These are phyloP conservation scores for barrel medic (Medicago truncatula) DNA, from an alignment of 306 rosid species.

Conservation along the genomic window DNA sequence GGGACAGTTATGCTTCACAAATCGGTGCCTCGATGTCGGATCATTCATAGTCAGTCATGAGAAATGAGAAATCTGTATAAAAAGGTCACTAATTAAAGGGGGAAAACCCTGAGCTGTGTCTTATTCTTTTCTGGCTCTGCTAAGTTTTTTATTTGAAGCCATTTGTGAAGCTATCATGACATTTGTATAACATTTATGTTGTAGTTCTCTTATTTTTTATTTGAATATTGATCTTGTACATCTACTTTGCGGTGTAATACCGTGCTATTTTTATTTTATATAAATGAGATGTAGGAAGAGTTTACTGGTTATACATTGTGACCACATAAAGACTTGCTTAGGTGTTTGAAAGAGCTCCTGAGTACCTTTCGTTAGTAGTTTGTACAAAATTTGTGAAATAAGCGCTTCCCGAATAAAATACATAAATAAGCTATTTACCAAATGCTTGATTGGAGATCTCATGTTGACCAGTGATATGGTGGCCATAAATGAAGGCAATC, in stretches of 20 bases:
- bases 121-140: background rate
- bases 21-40: conserved; percentile 68
- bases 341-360: background rate
- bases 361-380: background rate
- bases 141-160: conserved; percentile 35
- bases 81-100: conserved; percentile 38
- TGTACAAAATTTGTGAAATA: background rate
- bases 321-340: background rate
- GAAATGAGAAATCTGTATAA: conserved; percentile 21
- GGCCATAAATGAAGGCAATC: background rate
- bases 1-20: conserved; percentile 94
- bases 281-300: too few relatives aligned
- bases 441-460: background rate
- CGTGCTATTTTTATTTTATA: too few relatives aligned
- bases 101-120: conserved; percentile 40
- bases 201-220: too few relatives aligned
- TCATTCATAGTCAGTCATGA: conserved; percentile 40
- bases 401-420: background rate
- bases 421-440: background rate
- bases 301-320: background rate
- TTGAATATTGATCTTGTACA: too few relatives aligned
- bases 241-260: too few relatives aligned
- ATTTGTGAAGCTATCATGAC: conserved; percentile 27
- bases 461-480: background rate
- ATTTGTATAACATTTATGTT: conserved; percentile 20